phyloP scores from a whole-genome alignment of 495 filamentous ascomycete species.

The Melanomma pulvis-pyrius region DNA sequence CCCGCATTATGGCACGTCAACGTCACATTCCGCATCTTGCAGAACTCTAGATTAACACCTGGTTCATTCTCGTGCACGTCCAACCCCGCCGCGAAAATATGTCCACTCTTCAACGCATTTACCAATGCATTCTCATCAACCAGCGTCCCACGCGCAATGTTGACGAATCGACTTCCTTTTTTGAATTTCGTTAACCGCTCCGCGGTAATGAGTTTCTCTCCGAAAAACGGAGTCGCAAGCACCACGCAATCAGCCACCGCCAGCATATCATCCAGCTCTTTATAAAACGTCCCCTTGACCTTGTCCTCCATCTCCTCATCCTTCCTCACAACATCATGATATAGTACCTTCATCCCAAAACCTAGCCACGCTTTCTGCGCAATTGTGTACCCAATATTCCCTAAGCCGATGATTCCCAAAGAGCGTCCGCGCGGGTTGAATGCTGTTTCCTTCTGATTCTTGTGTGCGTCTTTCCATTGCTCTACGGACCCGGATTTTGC shows the following conservation, averaged over 20 bases:
- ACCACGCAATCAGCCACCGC: constrained; percentile 63
- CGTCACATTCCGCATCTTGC: constrained; percentile 55
- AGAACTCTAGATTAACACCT: constrained; percentile 49
- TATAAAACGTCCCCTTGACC: constrained; percentile 55
- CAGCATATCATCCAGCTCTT: constrained; percentile 56
- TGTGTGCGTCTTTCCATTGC: constrained; percentile 58
- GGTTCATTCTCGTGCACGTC: constrained; percentile 69
- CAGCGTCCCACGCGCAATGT: constrained; percentile 66
- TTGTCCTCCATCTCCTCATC: constrained; percentile 46
- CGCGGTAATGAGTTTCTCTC: constrained; percentile 56
- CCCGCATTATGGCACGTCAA: constrained; percentile 69
- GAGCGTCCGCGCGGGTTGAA: constrained; percentile 57
- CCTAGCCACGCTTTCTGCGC: constrained; percentile 60
- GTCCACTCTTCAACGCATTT: constrained; percentile 59
- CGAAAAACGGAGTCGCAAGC: constrained; percentile 63
- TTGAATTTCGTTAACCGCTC: constrained; percentile 55
- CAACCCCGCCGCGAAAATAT: constrained; percentile 58
- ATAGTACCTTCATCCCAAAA: constrained; percentile 68
- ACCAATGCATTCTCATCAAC: constrained; percentile 69
- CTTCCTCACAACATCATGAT: constrained; percentile 67
- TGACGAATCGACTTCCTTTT: constrained; percentile 62
- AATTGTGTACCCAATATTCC: constrained; percentile 66
- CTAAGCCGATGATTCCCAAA: constrained; percentile 66
- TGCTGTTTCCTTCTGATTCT: constrained; percentile 51
- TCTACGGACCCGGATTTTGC: constrained; percentile 45